Conservation (phyloP, 257 asterid genomes). For the Primulina huaijiensis region DNA sequence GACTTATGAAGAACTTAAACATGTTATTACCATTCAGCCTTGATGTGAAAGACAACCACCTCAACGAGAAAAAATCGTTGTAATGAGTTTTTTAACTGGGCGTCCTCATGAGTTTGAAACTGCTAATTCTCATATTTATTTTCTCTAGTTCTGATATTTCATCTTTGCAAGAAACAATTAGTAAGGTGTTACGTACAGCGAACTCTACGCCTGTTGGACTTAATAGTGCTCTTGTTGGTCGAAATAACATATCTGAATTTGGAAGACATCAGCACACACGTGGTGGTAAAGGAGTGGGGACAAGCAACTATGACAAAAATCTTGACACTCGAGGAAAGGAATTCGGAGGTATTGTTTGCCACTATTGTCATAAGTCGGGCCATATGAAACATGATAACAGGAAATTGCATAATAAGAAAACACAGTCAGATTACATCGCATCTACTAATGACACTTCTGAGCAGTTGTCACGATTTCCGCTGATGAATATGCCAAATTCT, state of each 20-base stretch:
- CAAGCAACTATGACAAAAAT: too few relatives aligned
- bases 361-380: too few relatives aligned
- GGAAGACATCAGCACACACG: too few relatives aligned
- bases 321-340: too few relatives aligned
- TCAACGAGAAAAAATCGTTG: neutral
- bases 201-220: neutral
- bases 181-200: neutral
- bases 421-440: neutral
- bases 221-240: constrained; percentile 2
- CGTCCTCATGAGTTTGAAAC: neutral
- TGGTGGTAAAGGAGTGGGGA: too few relatives aligned
- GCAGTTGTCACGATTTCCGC: neutral
- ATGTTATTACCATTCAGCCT: neutral
- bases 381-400: too few relatives aligned
- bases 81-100: neutral
- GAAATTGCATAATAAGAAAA: neutral
- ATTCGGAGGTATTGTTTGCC: too few relatives aligned
- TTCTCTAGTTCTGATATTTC: neutral
- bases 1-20: neutral
- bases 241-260: too few relatives aligned
- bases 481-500: neutral
- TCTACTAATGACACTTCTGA: neutral
- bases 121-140: neutral
- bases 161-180: neutral
- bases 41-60: neutral